Evolutionary conservation across 371 early-diverging fungal species (phyloP).

Genomic region (Nematocida displodere): DNA sequence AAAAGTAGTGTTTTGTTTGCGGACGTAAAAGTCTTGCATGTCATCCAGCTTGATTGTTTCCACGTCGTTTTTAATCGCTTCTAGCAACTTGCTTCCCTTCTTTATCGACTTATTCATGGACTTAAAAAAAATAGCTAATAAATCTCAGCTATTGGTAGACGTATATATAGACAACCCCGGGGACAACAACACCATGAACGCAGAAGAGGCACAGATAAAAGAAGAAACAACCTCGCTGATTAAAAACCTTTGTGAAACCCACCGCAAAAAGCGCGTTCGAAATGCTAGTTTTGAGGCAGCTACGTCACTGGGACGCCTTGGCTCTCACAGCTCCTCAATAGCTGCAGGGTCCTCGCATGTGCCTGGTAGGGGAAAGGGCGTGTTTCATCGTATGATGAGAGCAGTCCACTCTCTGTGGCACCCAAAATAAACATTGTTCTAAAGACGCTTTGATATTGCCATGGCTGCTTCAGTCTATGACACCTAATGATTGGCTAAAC

Average conservation of each 20-base stretch:
- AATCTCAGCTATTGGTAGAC: background rate
- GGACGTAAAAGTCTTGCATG: slow-evolving; percentile 38
- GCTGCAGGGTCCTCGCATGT: background rate
- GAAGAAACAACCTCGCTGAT: slow-evolving; percentile 27
- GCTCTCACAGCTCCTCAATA: background rate
- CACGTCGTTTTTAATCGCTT: slow-evolving; percentile 12
- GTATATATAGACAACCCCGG: background rate
- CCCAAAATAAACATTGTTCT: background rate
- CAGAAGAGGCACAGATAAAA: slow-evolving; percentile 4
- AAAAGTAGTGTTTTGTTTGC: slow-evolving; percentile 23
- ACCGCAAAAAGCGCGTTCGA: background rate
- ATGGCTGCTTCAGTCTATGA: background rate
- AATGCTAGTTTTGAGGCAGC: background rate
- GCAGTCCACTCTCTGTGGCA: background rate
- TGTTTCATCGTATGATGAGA: background rate
- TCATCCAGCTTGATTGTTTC: slow-evolving; percentile 4
- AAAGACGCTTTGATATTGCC: background rate
- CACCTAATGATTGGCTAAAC: background rate
- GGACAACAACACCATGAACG: background rate
- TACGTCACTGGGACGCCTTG: background rate
- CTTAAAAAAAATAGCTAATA: background rate
- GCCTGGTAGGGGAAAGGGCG: background rate
- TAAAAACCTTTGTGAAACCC: slow-evolving; percentile 24
- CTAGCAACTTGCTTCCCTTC: slow-evolving; percentile 31
- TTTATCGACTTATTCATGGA: slow-evolving; percentile 36